These are phyloP conservation scores for Coniella lustricola DNA, from an alignment of 2,329 filamentous ascomycete genomes.

Conservation along the genomic window DNA sequence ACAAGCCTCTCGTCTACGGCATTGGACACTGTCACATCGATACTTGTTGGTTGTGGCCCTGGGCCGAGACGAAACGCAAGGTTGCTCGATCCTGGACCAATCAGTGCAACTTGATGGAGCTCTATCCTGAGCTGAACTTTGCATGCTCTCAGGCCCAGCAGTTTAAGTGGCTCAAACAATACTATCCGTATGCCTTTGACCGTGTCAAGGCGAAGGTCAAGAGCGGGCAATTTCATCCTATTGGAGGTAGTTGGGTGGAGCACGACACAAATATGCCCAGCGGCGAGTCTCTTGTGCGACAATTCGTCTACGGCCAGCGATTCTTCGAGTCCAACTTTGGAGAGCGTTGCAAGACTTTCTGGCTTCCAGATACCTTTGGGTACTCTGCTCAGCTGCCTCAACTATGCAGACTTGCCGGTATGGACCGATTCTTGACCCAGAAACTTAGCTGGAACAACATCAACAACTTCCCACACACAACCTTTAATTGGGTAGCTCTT, in stretches of 20 bases:
- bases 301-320: conserved; percentile 91
- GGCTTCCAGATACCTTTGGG: conserved; percentile 96
- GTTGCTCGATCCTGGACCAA: conserved; percentile 94
- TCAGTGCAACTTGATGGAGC: conserved; percentile 90
- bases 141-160: conserved; percentile 92
- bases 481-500: conserved; percentile 95
- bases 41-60: conserved; percentile 98
- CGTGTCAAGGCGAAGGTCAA: conserved; percentile 88
- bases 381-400: conserved; percentile 95
- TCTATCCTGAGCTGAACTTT: conserved; percentile 90
- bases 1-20: conserved; percentile 71
- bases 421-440: conserved; percentile 95
- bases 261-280: conserved; percentile 97
- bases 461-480: conserved; percentile 97
- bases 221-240: conserved; percentile 84
- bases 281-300: conserved; percentile 85
- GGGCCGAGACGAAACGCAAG: conserved; percentile 95
- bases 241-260: conserved; percentile 97
- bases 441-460: conserved; percentile 99
- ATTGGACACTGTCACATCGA: conserved; percentile 98
- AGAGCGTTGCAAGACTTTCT: conserved; percentile 82
- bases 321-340: conserved; percentile 94
- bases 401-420: conserved; percentile 85
- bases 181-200: conserved; percentile 83
- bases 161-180: conserved; percentile 91